Percentiles rank a stretch among this genome's conserved stretches.
These are phyloP conservation scores for Flagelloscypha sp. DNA, from an alignment of 768 basidiomycete genomes.

Conservation along the genomic window DNA sequence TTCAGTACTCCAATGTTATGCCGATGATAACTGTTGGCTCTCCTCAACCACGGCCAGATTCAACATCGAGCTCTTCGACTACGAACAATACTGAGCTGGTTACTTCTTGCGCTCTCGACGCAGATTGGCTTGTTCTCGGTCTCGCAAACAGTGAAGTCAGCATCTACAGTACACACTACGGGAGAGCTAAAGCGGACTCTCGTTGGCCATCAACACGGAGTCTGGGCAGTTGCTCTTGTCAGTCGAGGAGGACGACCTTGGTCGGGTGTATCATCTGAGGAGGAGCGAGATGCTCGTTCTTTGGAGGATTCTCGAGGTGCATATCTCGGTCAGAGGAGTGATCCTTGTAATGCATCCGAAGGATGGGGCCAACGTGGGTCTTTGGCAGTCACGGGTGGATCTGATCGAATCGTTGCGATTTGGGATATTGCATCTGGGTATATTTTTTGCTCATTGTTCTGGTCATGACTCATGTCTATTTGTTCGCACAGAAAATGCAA, in stretches of 20 bases:
- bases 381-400: constrained; percentile 85
- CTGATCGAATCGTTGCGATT: constrained; percentile 81
- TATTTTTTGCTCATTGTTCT: constrained; percentile 15
- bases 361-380: constrained; percentile 88
- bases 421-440: constrained; percentile 92
- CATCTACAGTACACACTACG: constrained; percentile 70
- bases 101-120: constrained; percentile 80
- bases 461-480: no score
- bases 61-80: no score
- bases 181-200: constrained; percentile 74
- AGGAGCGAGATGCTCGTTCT: no score
- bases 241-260: no score
- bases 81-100: no score
- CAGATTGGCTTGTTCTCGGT: constrained; percentile 79
- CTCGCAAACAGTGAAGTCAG: constrained; percentile 82
- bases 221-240: constrained; percentile 85
- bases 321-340: constrained; percentile 32
- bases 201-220: constrained; percentile 80
- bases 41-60: no score
- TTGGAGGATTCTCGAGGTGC: constrained; percentile 3
- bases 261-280: no score
- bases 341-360: constrained; percentile 49
- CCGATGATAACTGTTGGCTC: no score
- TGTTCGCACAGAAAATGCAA: no score
- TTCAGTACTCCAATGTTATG: no score